Evolutionary conservation across 148 eudicot species (phyloP), one percentile per base, ranked within the genome.

Genomic region (Dysphania ambrosioides): DNA sequence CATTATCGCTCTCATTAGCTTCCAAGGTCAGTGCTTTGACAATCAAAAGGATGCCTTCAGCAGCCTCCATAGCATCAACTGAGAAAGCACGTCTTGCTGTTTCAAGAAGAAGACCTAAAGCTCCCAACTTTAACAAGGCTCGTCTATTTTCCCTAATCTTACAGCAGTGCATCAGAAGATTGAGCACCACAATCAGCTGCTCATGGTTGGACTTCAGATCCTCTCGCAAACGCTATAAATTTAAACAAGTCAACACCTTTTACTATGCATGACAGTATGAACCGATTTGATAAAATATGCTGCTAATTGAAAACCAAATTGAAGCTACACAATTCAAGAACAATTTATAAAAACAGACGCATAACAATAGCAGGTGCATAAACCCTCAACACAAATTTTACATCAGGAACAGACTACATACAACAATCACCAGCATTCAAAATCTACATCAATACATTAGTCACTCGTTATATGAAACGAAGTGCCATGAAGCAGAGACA

Each of bases 11-110:
- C 79, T 93, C 97, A 74, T 96, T 96, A 70, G 99, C 97, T 86
- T 96, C 99, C 82, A 96, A 68, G 31, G 99, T 92, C 64, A 96
- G 86, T 77, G 97, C 88, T 85, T 96, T 97, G 34, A 96, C 99
- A 73, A 96, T 96, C 84, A 92, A 81, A 60, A 96, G 92, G 80
- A 96, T 92, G 27, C 99, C 99, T 83, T 96, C 99, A 82, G 99
- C 99, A 65, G 99, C 94, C 73, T 96, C 99, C 92, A 96, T 96
- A 68, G 97, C 99, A 88, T 96, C 99, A 75, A 92, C 90, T 53
- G 93, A 90, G 83, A 96, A 96, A 77, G 97, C 99, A 67, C 88
- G 97, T 71, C 99, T 87, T 40, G 99, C 99, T 64, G 97, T 96
- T 79, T 96, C 99, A 65, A 96, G 97, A 35, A 96, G 97, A 61